Evolutionary conservation across 495 filamentous ascomycete genomes (phyloP).

Genomic region (Parmelia sp.): DNA sequence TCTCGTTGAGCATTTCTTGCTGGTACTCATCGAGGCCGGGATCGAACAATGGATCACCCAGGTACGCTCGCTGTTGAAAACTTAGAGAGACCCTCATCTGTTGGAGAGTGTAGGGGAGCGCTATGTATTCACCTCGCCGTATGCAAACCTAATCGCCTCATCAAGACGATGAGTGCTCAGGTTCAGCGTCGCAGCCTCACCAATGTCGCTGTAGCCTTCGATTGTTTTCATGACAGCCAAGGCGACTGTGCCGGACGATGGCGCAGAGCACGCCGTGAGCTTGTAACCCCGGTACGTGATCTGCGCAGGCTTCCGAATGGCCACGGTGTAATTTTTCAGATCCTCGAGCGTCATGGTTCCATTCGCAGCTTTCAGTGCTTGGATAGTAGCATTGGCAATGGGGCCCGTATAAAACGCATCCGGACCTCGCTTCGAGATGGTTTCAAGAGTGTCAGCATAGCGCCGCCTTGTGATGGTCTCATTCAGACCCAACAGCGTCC

Average conservation of each 20-base stretch:
- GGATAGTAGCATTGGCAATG: conserved; percentile 66
- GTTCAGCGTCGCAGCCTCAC: conserved; percentile 46
- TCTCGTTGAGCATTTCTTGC: conserved; percentile 54
- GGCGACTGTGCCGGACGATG: conserved; percentile 66
- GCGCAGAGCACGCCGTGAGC: conserved; percentile 62
- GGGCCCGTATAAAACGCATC: conserved; percentile 72
- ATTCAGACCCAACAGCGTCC: conserved; percentile 58
- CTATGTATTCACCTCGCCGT: conserved; percentile 50
- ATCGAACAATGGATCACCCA: conserved; percentile 77
- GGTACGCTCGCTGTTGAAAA: conserved; percentile 44
- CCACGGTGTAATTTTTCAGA: conserved; percentile 60
- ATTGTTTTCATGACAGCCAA: conserved; percentile 71
- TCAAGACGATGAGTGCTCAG: conserved; percentile 71
- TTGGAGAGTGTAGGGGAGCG: background rate
- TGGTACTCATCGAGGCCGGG: conserved; percentile 57
- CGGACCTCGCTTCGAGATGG: conserved; percentile 61
- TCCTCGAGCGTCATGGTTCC: conserved; percentile 83
- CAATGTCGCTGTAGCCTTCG: conserved; percentile 61
- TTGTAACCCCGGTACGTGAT: conserved; percentile 67
- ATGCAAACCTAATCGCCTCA: conserved; percentile 83
- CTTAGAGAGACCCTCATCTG: background rate
- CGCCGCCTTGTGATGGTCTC: conserved; percentile 73
- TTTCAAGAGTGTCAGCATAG: conserved; percentile 70
- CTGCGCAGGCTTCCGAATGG: conserved; percentile 51
- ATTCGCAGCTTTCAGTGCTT: conserved; percentile 53